Evolutionary conservation across 805 yeast species (phyloP).

Genomic region (Candida tallmaniae): DNA sequence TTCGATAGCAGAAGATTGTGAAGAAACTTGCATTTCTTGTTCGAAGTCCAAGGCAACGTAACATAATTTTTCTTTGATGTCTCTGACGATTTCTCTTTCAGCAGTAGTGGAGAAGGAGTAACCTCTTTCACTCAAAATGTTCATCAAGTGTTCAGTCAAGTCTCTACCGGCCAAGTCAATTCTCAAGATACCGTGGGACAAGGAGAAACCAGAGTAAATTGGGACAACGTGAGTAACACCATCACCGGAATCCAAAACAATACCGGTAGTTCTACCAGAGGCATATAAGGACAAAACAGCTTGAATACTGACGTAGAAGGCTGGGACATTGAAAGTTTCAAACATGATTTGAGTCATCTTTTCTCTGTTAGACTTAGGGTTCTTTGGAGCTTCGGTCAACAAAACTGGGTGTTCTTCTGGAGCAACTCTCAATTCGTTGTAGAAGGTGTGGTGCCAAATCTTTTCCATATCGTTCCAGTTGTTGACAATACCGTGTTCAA

Average conservation of each 20-base stretch:
- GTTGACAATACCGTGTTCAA: conserved; percentile 99
- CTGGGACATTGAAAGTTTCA: conserved; percentile 99
- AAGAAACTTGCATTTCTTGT: conserved; percentile 99
- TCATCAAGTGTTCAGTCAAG: conserved; percentile 98
- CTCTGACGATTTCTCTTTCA: conserved; percentile 93
- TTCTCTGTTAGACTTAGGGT: conserved; percentile 99
- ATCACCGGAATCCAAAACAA: conserved; percentile 98
- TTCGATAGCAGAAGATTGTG: conserved; percentile 97
- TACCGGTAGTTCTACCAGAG: conserved; percentile 99
- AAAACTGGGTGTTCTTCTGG: conserved; percentile 99
- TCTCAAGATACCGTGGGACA: conserved; percentile 98
- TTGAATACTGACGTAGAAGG: conserved; percentile 97
- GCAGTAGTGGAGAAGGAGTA: conserved; percentile 98
- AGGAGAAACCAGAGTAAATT: conserved; percentile 98
- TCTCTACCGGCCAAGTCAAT: conserved; percentile 99
- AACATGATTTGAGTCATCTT: conserved; percentile 99
- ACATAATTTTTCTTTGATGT: conserved; percentile 97
- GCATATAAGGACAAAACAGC: conserved; percentile 98
- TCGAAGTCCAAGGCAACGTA: conserved; percentile 98
- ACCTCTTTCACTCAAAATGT: conserved; percentile 97
- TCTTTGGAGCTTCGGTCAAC: conserved; percentile 99
- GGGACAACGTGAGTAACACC: conserved; percentile 99
- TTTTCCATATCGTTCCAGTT: conserved; percentile 99
- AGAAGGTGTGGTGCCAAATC: conserved; percentile 99
- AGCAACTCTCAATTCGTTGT: conserved; percentile 99